Evolutionary conservation across 805 yeast genomes (phyloP), one percentile per base, ranked within the genome.

Genomic region (Saturnispora saitoi): DNA sequence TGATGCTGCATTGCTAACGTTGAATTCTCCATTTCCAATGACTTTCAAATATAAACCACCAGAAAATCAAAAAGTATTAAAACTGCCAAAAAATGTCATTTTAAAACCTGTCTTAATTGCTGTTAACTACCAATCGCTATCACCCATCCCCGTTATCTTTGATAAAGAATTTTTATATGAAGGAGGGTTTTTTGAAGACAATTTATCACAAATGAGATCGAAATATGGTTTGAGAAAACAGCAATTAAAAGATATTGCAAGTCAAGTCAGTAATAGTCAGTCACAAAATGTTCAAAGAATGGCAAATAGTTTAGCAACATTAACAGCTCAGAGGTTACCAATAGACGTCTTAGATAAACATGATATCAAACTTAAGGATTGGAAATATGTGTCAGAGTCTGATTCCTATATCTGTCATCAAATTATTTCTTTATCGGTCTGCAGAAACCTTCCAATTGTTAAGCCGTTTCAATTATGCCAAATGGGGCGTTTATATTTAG

Each of bases 61-160:
- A 8, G 22, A 29, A 4, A 14, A 22, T 15, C 37, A 14, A 7
- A 20, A 22, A 3, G 28, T 12, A 11, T 7, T 38, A 2, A 30
- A 45, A 22, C n/a, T 45, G 22, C 48, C 48, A n/a, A 29, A 37
- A 19, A 29, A 37, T 15, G 42, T 45, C 4, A n/a, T 12, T 32
- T 37, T 45, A 4, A 37, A 31, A 10, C 48, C 48, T 2, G 9
- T 17, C 6, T 9, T 45, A 29, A 37, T 37, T 14, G 36, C 31
- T 9, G 19, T 45, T 6, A 36, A 38, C 11, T 30, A 37, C 12
- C 48, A 45, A 38, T 45, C 48, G 4, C 15, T 15, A 24, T 20
- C 48, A 20, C 48, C 48, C 11, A 45, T 45, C 20, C 48, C 48
- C 6, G 24, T 45, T 17, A 37, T 45, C 14, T 45, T 45, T 9